A percentile compares a stretch with the other conserved stretches of the same genome.
Evolutionary conservation across 1,284 basidiomycete genomes (phyloP).

Genomic region (Fomitopsis schrenkii): DNA sequence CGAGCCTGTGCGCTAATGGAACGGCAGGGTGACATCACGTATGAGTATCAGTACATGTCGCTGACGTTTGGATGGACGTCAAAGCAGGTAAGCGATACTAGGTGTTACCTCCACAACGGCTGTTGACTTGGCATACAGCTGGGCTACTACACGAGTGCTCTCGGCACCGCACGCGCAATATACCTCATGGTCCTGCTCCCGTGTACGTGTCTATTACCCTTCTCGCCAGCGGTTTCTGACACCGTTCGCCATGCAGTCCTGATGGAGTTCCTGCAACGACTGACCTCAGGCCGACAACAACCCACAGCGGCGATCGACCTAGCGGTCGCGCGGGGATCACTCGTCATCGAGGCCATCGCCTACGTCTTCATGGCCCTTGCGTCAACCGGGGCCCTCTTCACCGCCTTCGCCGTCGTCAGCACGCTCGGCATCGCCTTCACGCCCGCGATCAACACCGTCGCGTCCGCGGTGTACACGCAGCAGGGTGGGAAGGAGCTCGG

Average conservation of each 20-base stretch:
- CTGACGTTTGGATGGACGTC: constrained; percentile 71
- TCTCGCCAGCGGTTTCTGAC: constrained; percentile 2
- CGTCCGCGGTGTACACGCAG: constrained; percentile 55
- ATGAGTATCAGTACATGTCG: constrained; percentile 70
- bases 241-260: constrained; percentile 34
- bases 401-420: constrained; percentile 38
- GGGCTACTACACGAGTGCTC: constrained; percentile 70
- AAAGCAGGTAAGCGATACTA: constrained; percentile 46
- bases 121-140: constrained; percentile 38
- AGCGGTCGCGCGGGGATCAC: constrained; percentile 49
- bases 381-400: constrained; percentile 41
- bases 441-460: constrained; percentile 64
- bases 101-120: background rate
- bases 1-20: background rate
- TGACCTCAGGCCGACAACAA: background rate
- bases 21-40: constrained; percentile 29
- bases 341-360: constrained; percentile 52
- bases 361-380: constrained; percentile 50
- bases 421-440: constrained; percentile 55
- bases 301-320: constrained; percentile 55
- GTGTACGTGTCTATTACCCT: constrained; percentile 36
- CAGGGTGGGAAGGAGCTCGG: constrained; percentile 53
- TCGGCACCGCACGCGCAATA: constrained; percentile 56
- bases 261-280: constrained; percentile 49
- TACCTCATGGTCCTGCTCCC: constrained; percentile 66